Evolutionary conservation across 1,139 yeast species (phyloP).

Genomic region (Hemisphaericaspora xylofermentans): DNA sequence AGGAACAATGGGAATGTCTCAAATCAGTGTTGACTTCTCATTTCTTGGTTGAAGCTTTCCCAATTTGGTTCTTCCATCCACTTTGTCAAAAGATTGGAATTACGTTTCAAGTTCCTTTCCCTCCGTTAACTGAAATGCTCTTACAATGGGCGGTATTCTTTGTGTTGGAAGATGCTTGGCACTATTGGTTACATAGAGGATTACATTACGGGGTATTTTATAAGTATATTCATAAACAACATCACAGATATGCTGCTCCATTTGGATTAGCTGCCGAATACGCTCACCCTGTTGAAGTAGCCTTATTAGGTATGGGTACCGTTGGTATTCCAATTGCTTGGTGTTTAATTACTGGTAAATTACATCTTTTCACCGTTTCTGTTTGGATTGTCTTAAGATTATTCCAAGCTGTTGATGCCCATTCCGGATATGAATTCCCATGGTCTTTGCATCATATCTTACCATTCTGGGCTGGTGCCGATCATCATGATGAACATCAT

Average conservation of each 20-base stretch:
- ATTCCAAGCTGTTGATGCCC: constrained; percentile 50
- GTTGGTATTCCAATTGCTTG: constrained; percentile 48
- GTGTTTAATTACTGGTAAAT: constrained; percentile 35
- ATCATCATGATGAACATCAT: constrained; percentile 50
- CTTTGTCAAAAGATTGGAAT: constrained; percentile 41
- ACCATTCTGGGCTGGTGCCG: constrained; percentile 54
- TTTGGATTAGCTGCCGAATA: constrained; percentile 51
- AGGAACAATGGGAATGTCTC: constrained; percentile 51
- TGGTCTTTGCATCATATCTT: constrained; percentile 46
- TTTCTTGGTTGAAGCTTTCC: constrained; percentile 46
- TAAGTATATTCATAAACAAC: constrained; percentile 49
- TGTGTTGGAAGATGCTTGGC: constrained; percentile 49
- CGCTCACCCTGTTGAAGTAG: constrained; percentile 50
- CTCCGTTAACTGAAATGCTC: constrained; percentile 27
- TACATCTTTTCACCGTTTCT: constrained; percentile 46
- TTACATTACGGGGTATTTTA: constrained; percentile 48
- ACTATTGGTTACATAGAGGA: constrained; percentile 47
- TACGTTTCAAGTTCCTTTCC: constrained; percentile 41
- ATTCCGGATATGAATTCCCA: constrained; percentile 50
- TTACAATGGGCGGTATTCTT: constrained; percentile 40
- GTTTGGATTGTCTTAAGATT: constrained; percentile 45
- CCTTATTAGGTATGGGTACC: constrained; percentile 46
- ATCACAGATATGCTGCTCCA: constrained; percentile 51
- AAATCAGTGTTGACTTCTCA: constrained; percentile 45
- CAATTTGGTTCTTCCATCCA: constrained; percentile 52